These are phyloP conservation scores for Chlorella variabilis DNA, from an alignment of 163 green algal species.

Conservation along the genomic window DNA sequence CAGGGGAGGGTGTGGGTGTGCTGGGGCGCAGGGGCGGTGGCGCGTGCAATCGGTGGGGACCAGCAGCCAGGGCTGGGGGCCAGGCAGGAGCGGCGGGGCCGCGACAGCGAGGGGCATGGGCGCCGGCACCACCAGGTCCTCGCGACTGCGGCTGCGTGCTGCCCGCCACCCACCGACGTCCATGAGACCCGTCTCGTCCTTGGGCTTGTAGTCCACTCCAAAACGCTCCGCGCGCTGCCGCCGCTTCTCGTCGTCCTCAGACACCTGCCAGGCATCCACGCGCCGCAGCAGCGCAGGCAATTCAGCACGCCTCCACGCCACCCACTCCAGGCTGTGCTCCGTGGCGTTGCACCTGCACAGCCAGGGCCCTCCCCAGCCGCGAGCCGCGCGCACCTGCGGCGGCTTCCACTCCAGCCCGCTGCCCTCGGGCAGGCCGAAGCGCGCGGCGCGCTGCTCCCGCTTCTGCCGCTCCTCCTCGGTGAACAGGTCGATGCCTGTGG, in stretches of 20 bases:
- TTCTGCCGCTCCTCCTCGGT: constrained; percentile 73
- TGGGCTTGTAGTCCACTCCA: constrained; percentile 56
- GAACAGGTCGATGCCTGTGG: constrained; percentile 68
- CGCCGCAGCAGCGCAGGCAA: not conserved
- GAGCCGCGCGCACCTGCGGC: constrained; percentile 43
- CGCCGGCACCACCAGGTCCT: too few species aligned
- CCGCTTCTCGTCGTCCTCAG: constrained; percentile 52
- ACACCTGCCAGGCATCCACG: constrained; percentile 38
- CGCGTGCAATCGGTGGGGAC: too few species aligned
- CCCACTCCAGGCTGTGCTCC: too few species aligned
- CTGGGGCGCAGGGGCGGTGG: not conserved
- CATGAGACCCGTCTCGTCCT: constrained; percentile 65
- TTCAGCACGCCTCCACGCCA: too few species aligned
- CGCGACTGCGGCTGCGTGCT: not conserved
- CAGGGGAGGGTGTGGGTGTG: not conserved
- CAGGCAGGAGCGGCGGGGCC: too few species aligned
- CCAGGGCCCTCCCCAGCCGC: not conserved
- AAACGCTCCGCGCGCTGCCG: constrained; percentile 58
- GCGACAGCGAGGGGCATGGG: too few species aligned
- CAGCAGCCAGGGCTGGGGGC: too few species aligned
- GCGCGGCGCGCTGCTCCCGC: constrained; percentile 61
- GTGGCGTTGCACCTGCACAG: not conserved
- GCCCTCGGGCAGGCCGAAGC: constrained; percentile 60
- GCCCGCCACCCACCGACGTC: constrained; percentile 63
- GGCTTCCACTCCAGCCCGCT: constrained; percentile 46